These are phyloP conservation scores for Rhipidocladum racemiflorum DNA, from an alignment of 176 grass and related monocot species.

Conservation along the genomic window DNA sequence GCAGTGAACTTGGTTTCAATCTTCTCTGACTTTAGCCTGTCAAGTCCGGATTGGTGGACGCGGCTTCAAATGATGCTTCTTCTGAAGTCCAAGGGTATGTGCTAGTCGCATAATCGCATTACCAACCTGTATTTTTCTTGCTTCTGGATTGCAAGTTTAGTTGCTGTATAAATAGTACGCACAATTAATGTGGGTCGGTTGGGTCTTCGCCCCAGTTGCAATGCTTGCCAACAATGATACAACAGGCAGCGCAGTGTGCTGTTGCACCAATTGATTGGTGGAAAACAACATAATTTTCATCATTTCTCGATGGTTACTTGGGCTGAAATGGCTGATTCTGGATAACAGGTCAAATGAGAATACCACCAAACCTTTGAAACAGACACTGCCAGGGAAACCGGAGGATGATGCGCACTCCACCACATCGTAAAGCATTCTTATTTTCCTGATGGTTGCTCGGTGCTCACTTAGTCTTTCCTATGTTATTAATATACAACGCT, in stretches of 20 bases:
- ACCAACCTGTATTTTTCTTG: conserved; percentile 6
- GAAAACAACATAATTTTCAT: neutral
- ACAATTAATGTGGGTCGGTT: neutral
- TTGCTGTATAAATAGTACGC: neutral
- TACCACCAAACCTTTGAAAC: conserved; percentile 30
- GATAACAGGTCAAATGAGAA: conserved; percentile 46
- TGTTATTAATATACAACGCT: conserved; percentile 3
- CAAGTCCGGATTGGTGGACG: conserved; percentile 63
- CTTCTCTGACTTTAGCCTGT: conserved; percentile 44
- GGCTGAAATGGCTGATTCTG: conserved; percentile 26
- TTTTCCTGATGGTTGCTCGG: neutral
- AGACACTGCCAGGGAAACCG: conserved; percentile 31
- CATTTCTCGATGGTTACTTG: conserved; percentile 2
- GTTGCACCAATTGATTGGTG: neutral
- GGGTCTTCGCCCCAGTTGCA: neutral
- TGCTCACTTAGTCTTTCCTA: conserved; percentile 4
- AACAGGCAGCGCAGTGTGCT: neutral
- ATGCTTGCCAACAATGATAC: neutral
- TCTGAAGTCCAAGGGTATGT: conserved; percentile 59
- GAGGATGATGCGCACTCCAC: conserved; percentile 71
- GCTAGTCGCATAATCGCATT: conserved; percentile 7
- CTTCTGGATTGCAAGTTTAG: neutral
- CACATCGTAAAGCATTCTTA: conserved; percentile 58
- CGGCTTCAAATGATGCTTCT: conserved; percentile 44
- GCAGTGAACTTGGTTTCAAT: conserved; percentile 19